Evolutionary conservation across 179 eudicot species (phyloP), one percentile per base, ranked within the genome.

Genomic region (Patellifolia procumbens): DNA sequence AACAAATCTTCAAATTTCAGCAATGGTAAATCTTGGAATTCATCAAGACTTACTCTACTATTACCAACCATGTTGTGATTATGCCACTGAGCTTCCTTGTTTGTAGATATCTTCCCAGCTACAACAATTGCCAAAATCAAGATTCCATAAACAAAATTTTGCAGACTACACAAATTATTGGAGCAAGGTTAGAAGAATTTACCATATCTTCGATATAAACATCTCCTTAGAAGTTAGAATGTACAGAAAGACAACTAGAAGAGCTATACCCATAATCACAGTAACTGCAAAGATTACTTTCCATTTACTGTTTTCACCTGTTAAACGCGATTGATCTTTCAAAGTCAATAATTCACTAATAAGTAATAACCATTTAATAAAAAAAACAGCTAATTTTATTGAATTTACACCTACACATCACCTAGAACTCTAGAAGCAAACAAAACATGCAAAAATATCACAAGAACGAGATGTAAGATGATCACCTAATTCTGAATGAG

Each of bases 251-350:
- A 65, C 17, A 11, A 42, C 48, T 65, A 65, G 7, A 1, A 2
- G 7, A 22, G 49, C 7, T 39, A 28, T 65, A 65, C 70, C 49
- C 70, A 42, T 9, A 65, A 39, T 65, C 31, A 42, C 49, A 20
- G 12, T 65, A 12, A 65, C 70, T 39, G 70, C 49, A 65, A 65
- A 13, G 12, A 22, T 42, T 65, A 42, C 49, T 65, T 42, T 65
- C 70, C 49, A 22, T n/a, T 65, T 65, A 12, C 32, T 65, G 15
- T 5, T 65, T 42, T 65, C 51, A 65, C 70, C 70, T 65, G 29
- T 29, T 65, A 10, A 63, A 52, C 46, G 37, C 7, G 12, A 37
- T 64, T 1, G 20, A 35, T n/a, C 46, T 20, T 60, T 28, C 17
- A 31, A 60, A 60, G 37, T 62, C 67, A 32, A 62, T 5, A 62